Percentiles rank a stretch among this genome's conserved stretches.
Conservation (phyloP, 2,329 filamentous ascomycete genomes). For the Epicoccum sorghinum region DNA sequence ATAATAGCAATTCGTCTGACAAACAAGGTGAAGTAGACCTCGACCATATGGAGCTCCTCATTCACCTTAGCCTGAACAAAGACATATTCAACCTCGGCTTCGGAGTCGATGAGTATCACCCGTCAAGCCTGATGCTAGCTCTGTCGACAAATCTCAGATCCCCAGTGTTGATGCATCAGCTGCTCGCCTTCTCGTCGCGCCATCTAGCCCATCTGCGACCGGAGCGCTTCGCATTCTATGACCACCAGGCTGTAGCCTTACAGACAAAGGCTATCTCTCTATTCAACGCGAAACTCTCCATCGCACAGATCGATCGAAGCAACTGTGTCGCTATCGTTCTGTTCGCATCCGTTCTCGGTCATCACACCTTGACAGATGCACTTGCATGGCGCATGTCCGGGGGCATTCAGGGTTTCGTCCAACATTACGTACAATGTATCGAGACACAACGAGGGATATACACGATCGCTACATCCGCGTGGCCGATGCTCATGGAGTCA, state of each 20-base stretch:
- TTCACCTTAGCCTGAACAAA: slow-evolving; percentile 33
- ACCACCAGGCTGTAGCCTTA: slow-evolving; percentile 31
- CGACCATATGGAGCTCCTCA: slow-evolving; percentile 46
- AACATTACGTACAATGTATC: slow-evolving; percentile 39
- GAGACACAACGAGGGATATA: slow-evolving; percentile 27
- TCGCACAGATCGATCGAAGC: slow-evolving; percentile 20
- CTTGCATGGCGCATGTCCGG: slow-evolving; percentile 28
- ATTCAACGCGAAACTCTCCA: slow-evolving; percentile 25
- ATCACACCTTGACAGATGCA: slow-evolving; percentile 46
- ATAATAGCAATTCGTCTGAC: neutral
- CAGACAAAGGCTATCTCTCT: slow-evolving; percentile 42
- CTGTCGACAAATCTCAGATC: slow-evolving; percentile 29
- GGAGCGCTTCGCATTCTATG: slow-evolving; percentile 21
- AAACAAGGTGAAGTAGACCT: slow-evolving; percentile 34
- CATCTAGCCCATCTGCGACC: slow-evolving; percentile 41
- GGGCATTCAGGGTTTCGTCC: slow-evolving; percentile 35
- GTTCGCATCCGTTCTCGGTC: slow-evolving; percentile 44
- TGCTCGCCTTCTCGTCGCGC: slow-evolving; percentile 48
- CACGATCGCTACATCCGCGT: slow-evolving; percentile 25
- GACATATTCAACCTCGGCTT: slow-evolving; percentile 34
- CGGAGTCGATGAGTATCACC: slow-evolving; percentile 20
- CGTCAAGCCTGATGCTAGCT: slow-evolving; percentile 20
- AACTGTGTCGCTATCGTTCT: slow-evolving; percentile 45
- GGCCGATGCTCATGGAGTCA: slow-evolving; percentile 33
- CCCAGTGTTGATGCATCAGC: slow-evolving; percentile 46